Evolutionary conservation across 2,329 filamentous ascomycete species (phyloP).

Genomic region (Madurella mycetomatis): DNA sequence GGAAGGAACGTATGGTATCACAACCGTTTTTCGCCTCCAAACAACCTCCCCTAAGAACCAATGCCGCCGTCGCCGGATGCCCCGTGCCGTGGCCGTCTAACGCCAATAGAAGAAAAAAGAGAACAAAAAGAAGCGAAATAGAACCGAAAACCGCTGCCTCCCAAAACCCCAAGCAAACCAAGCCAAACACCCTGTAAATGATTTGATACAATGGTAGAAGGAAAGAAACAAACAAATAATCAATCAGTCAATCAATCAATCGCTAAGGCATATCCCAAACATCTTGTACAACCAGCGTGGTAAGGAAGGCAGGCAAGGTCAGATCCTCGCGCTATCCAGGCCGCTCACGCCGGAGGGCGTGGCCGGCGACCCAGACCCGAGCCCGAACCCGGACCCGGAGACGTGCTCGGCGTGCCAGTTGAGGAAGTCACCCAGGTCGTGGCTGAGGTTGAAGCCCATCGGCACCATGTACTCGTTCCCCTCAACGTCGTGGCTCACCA

Average conservation of each 20-base stretch:
- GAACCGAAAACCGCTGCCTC: too few relatives aligned
- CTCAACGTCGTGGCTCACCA: conserved; percentile 37
- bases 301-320: too few relatives aligned
- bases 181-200: conserved; percentile 1
- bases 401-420: conserved; percentile 53
- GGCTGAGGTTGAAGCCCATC: conserved; percentile 58
- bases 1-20: conserved; percentile 15
- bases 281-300: too few relatives aligned
- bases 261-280: too few relatives aligned
- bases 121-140: background rate
- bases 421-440: conserved; percentile 56
- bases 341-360: background rate
- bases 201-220: background rate
- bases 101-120: background rate
- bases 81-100: background rate
- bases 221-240: background rate
- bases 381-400: conserved; percentile 34
- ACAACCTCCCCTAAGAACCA: background rate
- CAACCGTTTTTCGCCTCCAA: background rate
- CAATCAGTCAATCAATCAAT: background rate
- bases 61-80: background rate
- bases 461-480: conserved; percentile 42
- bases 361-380: background rate
- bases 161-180: too few relatives aligned
- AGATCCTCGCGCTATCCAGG: background rate